phyloP scores from a whole-genome alignment of 768 basidiomycete species.

The Tylopilus sp. region DNA sequence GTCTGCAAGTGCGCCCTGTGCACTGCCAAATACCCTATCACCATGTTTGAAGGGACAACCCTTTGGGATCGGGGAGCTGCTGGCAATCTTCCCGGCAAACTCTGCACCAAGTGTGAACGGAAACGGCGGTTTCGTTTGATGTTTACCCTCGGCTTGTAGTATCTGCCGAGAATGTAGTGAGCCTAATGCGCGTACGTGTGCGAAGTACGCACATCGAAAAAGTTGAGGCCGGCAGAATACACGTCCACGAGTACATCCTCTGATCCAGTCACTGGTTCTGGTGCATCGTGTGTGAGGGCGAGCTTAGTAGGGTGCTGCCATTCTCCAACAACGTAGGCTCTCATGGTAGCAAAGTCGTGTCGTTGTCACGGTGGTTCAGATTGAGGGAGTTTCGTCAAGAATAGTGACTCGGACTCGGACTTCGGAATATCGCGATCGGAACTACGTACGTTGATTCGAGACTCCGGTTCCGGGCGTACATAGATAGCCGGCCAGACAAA shows the following conservation, averaged over 20 bases:
- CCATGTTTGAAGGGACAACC: conserved; percentile 79
- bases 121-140: conserved; percentile 78
- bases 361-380: background rate
- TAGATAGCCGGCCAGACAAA: background rate
- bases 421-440: background rate
- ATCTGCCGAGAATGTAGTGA: conserved; percentile 44
- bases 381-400: background rate
- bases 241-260: conserved; percentile 72
- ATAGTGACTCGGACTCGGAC: background rate
- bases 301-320: conserved; percentile 69
- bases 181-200: conserved; percentile 10
- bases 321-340: conserved; percentile 71
- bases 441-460: background rate
- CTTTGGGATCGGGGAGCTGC: conserved; percentile 68
- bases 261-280: conserved; percentile 50
- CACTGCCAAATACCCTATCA: conserved; percentile 83
- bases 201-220: conserved; percentile 55
- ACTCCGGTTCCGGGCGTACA: background rate
- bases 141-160: conserved; percentile 85
- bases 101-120: conserved; percentile 86
- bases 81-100: conserved; percentile 76
- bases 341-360: conserved; percentile 50
- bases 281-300: conserved; percentile 46
- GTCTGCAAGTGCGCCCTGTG: conserved; percentile 80
- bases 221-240: conserved; percentile 72